Evolutionary conservation across 2,329 filamentous ascomycete genomes (phyloP).

Genomic region (Hypocrella siamensis): DNA sequence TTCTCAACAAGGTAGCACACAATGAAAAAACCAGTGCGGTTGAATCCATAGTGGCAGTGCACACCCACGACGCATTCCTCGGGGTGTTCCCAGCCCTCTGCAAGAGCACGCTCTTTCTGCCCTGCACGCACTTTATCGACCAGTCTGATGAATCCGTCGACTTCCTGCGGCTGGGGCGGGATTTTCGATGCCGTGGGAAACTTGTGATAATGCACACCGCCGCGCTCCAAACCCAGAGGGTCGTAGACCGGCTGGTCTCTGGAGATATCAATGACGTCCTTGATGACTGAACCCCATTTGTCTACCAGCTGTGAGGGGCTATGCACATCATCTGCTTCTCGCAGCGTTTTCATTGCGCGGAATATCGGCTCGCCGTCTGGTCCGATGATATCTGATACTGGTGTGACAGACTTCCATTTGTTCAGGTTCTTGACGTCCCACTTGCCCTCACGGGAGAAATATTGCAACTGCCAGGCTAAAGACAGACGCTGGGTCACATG

Average conservation of each 20-base stretch:
- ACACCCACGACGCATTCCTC: conserved; percentile 50
- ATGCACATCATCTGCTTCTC: conserved; percentile 75
- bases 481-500: conserved; percentile 65
- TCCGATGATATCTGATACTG: conserved; percentile 65
- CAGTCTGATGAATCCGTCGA: conserved; percentile 36
- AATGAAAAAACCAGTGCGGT: conserved; percentile 83
- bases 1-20: conserved; percentile 81
- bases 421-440: conserved; percentile 95
- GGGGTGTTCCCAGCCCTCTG: conserved; percentile 24
- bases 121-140: conserved; percentile 44
- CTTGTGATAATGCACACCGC: conserved; percentile 62
- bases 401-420: conserved; percentile 72
- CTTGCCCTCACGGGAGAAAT: conserved; percentile 78
- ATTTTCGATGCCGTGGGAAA: conserved; percentile 87
- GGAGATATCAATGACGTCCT: conserved; percentile 76
- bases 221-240: conserved; percentile 49
- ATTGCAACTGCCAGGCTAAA: conserved; percentile 80
- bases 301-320: conserved; percentile 57
- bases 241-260: conserved; percentile 87
- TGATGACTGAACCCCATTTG: conserved; percentile 50
- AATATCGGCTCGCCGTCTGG: conserved; percentile 41
- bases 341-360: conserved; percentile 81
- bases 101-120: conserved; percentile 22
- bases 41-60: conserved; percentile 94
- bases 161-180: conserved; percentile 47